These are phyloP conservation scores for Colletotrichum graminicola DNA, from an alignment of 2,329 filamentous ascomycete genomes.

Conservation along the genomic window DNA sequence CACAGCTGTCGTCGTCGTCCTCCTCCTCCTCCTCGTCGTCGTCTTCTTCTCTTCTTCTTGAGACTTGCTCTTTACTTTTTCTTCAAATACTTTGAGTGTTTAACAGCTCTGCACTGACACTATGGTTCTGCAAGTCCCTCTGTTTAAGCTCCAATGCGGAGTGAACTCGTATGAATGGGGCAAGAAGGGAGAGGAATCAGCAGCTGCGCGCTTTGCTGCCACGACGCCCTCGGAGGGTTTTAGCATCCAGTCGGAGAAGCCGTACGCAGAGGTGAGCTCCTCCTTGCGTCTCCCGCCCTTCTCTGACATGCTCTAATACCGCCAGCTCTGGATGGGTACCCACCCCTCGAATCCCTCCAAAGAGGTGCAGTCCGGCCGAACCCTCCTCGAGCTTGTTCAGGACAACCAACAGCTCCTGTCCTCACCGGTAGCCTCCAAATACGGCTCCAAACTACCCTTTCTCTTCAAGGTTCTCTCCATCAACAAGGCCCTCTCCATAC, in stretches of 20 bases:
- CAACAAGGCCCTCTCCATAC: constrained; percentile 94
- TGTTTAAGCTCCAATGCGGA: constrained; percentile 88
- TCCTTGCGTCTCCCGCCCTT: neutral
- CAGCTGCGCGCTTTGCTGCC: constrained; percentile 89
- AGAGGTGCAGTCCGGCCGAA: constrained; percentile 85
- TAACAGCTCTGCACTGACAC: neutral
- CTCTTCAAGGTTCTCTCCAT: constrained; percentile 98
- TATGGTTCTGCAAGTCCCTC: constrained; percentile 76
- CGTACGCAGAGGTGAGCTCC: constrained; percentile 85
- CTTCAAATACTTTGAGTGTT: neutral
- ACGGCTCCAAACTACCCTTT: constrained; percentile 88
- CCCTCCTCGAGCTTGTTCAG: constrained; percentile 86
- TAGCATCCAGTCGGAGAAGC: constrained; percentile 84
- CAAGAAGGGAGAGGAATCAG: constrained; percentile 88
- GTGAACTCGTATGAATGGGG: constrained; percentile 99
- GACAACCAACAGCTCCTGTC: constrained; percentile 89
- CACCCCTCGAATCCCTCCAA: constrained; percentile 96
- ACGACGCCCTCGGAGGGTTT: constrained; percentile 83
- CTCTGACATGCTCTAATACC: constrained; percentile 30
- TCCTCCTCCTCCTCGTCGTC: neutral
- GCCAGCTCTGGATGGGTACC: constrained; percentile 97
- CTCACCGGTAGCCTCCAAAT: constrained; percentile 77
- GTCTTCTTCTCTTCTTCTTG: neutral
- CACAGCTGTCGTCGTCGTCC: constrained; percentile 5
- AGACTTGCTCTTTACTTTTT: neutral